Evolutionary conservation across 2,329 filamentous ascomycete genomes (phyloP), one percentile per base, ranked within the genome.

Genomic region (Talaromyces sp.): DNA sequence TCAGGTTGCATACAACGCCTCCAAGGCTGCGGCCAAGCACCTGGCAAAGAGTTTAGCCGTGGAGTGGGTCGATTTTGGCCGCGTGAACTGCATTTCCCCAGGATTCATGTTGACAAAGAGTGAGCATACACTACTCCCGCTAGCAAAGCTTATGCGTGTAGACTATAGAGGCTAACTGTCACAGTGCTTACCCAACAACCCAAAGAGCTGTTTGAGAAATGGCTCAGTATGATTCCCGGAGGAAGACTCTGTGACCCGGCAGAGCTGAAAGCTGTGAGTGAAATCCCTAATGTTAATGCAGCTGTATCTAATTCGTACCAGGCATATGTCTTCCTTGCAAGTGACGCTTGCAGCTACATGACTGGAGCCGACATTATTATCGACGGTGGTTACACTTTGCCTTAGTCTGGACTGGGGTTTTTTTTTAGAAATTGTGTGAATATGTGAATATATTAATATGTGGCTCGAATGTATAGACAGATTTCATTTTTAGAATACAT

Each of bases 281-380:
- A 11, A n/a, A 8, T 7, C 6, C 13, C 39, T 44, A 13, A 44
- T 44, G 39, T 44, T 44, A 44, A 44, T 13, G 7, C 13, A 7
- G 39, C 13, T 13, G 9, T 11, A 44, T 44, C 39, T 19, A 11
- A 44, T 44, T 44, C 13, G 39, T 27, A 44, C 10, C 39, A 71
- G 19, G 76, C 75, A 8, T 79, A 79, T 55, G 74, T 79, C 7
- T 80, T 79, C 62, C 71, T 77, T 22, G 78, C 79, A 11, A 77
- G 73, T 11, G 77, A 80, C 69, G 78, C 79, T 1, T 80, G 75
- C 52, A 77, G 75, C 49, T 81, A 81, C 61, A 80, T 80, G 75
- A 81, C 79, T 10, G 80, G 80, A 27, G 73, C 78, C 1, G 74
- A 81, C 57, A 65, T 81, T 15, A 68, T 81, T 22, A 77, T 81